These are phyloP conservation scores for Fusarium fracticaudum DNA, from an alignment of 2,329 filamentous ascomycete genomes.

Conservation along the genomic window DNA sequence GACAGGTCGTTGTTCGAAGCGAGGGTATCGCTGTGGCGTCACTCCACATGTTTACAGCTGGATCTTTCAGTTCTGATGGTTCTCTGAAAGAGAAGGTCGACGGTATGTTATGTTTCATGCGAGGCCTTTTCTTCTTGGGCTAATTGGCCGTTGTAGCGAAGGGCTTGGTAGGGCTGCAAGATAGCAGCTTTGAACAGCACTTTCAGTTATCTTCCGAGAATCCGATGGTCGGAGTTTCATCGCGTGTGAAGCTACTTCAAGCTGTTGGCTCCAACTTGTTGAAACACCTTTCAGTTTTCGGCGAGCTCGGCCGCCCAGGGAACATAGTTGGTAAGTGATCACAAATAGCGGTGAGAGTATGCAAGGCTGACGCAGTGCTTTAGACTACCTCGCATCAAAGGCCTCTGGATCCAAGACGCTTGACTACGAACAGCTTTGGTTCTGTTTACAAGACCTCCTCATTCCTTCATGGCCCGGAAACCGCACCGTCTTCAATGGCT, in stretches of 20 bases:
- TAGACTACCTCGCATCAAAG: slow-evolving; percentile 52
- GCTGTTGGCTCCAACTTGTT: slow-evolving; percentile 55
- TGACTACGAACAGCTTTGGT: slow-evolving; percentile 47
- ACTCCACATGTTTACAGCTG: slow-evolving; percentile 59
- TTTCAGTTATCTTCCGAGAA: slow-evolving; percentile 58
- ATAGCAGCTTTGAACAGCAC: slow-evolving; percentile 46
- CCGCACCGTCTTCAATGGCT: slow-evolving; percentile 59
- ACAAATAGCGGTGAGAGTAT: rapidly evolving
- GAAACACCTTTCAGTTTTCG: slow-evolving; percentile 52
- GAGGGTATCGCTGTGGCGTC: slow-evolving; percentile 63
- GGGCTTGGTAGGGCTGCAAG: slow-evolving; percentile 48
- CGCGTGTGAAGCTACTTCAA: slow-evolving; percentile 54
- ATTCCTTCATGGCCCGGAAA: slow-evolving; percentile 61
- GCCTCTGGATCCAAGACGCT: background rate
- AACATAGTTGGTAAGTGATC: slow-evolving; percentile 57
- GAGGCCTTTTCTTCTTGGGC: background rate
- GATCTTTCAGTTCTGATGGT: slow-evolving; percentile 47
- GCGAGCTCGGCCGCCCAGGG: slow-evolving; percentile 55
- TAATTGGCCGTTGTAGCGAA: slow-evolving; percentile 31
- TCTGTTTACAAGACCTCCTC: slow-evolving; percentile 53
- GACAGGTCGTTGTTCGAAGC: slow-evolving; percentile 51
- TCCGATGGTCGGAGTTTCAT: slow-evolving; percentile 56
- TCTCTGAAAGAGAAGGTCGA: slow-evolving; percentile 41
- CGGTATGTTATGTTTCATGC: slow-evolving; percentile 39
- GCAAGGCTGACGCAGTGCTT: rapidly evolving